Percentiles rank a stretch among this genome's conserved stretches.
Conservation (phyloP, 441 rosid species). For the Kokia cookei region DNA sequence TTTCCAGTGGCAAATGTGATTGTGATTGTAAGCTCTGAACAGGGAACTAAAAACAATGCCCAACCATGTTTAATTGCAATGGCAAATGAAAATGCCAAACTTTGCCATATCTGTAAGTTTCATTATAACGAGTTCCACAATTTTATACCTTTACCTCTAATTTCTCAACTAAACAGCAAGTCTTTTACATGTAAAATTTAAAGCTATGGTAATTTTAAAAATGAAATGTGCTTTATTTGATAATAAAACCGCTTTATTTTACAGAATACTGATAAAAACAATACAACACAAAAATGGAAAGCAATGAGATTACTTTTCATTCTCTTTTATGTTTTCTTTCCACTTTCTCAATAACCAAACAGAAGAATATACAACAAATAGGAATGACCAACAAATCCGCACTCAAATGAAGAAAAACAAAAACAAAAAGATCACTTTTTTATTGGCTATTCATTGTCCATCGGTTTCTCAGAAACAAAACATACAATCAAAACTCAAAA, state of each 20-base stretch:
- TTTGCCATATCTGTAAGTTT: not conserved
- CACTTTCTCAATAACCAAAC: constrained; percentile 8
- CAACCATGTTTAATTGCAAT: not conserved
- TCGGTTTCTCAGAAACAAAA: not conserved
- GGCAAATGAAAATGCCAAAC: not conserved
- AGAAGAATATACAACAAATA: not conserved
- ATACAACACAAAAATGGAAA: not conserved
- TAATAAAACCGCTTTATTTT: not conserved
- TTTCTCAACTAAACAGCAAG: not conserved
- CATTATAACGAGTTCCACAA: not conserved
- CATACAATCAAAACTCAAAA: not conserved
- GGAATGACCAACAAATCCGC: not conserved
- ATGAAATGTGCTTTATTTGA: not conserved
- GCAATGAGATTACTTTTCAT: not conserved
- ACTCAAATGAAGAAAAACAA: not conserved
- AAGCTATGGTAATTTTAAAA: not conserved
- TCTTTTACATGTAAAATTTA: not conserved
- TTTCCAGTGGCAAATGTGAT: not conserved
- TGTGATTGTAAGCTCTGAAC: not conserved
- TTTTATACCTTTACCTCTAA: not conserved
- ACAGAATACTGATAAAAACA: not conserved
- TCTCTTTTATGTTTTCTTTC: not conserved
- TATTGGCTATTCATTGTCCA: not conserved
- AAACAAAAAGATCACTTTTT: no score
- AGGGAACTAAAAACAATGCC: not conserved